Conservation (phyloP, 139 green algal genomes). For the Chlamydomonas sphaeroides region DNA sequence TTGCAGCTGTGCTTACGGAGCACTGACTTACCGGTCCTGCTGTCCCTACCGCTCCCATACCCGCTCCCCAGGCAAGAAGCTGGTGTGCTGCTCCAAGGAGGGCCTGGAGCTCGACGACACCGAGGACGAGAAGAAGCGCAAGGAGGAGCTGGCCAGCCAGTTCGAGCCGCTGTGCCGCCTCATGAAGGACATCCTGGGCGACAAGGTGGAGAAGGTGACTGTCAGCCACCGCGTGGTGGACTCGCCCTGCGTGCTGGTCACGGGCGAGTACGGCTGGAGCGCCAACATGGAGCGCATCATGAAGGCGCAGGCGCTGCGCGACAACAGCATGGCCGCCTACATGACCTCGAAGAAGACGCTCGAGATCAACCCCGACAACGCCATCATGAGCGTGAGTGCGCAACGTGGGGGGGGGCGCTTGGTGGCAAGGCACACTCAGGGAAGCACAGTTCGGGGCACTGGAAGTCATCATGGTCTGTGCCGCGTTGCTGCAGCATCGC, state of each 20-base stretch:
- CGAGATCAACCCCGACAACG: slow-evolving; percentile 99
- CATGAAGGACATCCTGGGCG: slow-evolving; percentile 94
- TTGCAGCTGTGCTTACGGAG: not conserved
- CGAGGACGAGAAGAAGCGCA: slow-evolving; percentile 95
- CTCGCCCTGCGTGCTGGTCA: slow-evolving; percentile 99
- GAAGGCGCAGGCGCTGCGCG: slow-evolving; percentile 98
- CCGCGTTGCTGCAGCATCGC: no score
- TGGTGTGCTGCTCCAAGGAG: slow-evolving; percentile 98
- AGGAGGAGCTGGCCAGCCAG: slow-evolving; percentile 82
- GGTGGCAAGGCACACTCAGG: no score
- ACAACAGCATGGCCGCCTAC: slow-evolving; percentile 96
- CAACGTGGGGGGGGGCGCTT: no score
- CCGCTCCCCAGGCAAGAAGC: slow-evolving; percentile 92
- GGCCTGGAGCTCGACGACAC: slow-evolving; percentile 84
- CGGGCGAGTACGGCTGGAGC: slow-evolving; percentile 98
- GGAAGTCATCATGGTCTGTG: no score
- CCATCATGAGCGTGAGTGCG: slow-evolving; percentile 88
- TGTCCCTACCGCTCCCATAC: not conserved
- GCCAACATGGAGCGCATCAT: slow-evolving; percentile 99
- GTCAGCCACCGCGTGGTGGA: slow-evolving; percentile 99
- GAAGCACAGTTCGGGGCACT: no score
- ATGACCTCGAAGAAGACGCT: slow-evolving; percentile 99
- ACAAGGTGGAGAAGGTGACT: slow-evolving; percentile 93
- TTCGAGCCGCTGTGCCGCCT: slow-evolving; percentile 94
- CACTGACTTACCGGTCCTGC: no score